phyloP scores from a whole-genome alignment of 1,284 basidiomycete genomes.

The Ganoderma resinaceum region DNA sequence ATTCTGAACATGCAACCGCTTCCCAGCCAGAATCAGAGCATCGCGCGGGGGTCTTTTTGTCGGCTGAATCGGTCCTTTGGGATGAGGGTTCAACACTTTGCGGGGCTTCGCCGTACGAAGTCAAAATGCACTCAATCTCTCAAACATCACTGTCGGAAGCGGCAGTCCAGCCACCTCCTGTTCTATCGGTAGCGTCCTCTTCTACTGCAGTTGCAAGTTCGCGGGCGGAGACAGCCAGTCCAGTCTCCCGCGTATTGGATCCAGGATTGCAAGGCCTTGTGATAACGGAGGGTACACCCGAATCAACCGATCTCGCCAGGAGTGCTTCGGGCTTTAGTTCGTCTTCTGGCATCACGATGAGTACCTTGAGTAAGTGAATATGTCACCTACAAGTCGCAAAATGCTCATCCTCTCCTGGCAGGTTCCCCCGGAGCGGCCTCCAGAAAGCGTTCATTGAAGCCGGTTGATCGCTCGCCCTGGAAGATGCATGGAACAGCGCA shows the following conservation, averaged over 20 bases:
- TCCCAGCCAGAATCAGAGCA: not conserved
- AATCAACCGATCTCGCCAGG: not conserved
- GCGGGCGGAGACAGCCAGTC: slow-evolving; percentile 22
- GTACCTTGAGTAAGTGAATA: not conserved
- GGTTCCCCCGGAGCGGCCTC: not conserved
- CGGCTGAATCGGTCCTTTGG: not conserved
- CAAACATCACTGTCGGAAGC: not conserved
- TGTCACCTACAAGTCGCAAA: not conserved
- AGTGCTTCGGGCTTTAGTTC: not conserved
- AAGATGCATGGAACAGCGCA: not conserved
- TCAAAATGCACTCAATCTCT: not conserved
- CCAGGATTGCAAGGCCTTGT: slow-evolving; percentile 18
- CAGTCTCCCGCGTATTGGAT: slow-evolving; percentile 20
- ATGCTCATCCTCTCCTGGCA: not conserved
- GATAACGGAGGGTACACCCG: slow-evolving; percentile 5
- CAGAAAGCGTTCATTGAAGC: slow-evolving; percentile 1
- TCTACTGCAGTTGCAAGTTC: not conserved
- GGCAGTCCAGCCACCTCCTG: not conserved
- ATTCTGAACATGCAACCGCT: not conserved
- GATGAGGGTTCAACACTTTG: not conserved
- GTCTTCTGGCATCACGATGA: not conserved
- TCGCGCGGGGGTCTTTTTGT: not conserved
- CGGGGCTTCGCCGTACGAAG: not conserved
- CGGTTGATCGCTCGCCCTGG: not conserved
- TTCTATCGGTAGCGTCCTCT: not conserved